Evolutionary conservation across 148 eudicot genomes (phyloP), one percentile per base, ranked within the genome.

Genomic region (Vaccinium myrtillus): DNA sequence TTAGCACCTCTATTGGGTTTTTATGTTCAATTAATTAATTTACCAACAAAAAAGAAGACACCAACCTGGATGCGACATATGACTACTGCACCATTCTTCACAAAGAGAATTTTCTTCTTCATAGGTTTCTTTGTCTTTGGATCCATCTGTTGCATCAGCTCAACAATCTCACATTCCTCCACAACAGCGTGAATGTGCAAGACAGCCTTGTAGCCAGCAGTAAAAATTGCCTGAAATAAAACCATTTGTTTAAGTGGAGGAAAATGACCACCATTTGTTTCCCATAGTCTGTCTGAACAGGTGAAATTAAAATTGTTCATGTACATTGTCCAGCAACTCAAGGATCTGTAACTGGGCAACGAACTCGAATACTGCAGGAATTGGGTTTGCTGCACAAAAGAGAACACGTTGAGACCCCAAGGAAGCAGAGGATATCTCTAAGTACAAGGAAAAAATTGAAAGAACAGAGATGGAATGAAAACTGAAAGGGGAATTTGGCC

Each of bases 151-250:
- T 88, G 89, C 61, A 90, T 86, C 85, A 97, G 86, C 87, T 95
- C 98, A 80, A 95, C 90, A 88, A 97, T 94, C 87, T 97, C 99
- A 82, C 99, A 97, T 90, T 97, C 98, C 90, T 95, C 99, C 53
- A 93, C 95, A 77, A 94, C 92, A 36, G 99, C 79, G 83, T 97
- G 99, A 87, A 97, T 88, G 86, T 97, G 98, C 93, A 97, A 86
- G 70, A 95, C 92, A 84, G 98, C 99, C 90, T 91, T 97, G 89
- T 94, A 97, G 21, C 99, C 98, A 89, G 98, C 98, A 70, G 95
- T 94, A 85, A 95, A 95, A 81, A 97, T 95, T 27, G 98, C 98
- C 99, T 97, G 82, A 48, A 25, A 80, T 6, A 74, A 4, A 43
- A 43, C 46, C 46, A 43, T 43, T 43, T 5, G 46, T 43, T 43